Evolutionary conservation across 257 asterid genomes (phyloP), one percentile per base, ranked within the genome.

Genomic region (Gardenia jasminoides): DNA sequence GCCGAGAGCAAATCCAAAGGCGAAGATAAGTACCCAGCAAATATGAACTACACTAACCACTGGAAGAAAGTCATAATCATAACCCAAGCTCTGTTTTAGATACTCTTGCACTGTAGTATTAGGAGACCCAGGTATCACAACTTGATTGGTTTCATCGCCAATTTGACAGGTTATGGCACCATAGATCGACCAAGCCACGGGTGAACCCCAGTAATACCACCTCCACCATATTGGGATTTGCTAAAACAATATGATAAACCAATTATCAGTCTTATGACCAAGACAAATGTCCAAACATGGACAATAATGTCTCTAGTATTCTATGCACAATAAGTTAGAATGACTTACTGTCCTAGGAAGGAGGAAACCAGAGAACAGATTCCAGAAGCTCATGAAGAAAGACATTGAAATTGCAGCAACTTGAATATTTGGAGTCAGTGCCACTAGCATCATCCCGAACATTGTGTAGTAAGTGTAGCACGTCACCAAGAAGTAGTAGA

Each of bases 181-280:
- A 44, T 87, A 88, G 3, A 88, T 85, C 1, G 89, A 79, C 92
- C 91, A 88, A 0, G 89, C 91, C 7, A 85, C 79, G 0, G 94
- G 92, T 2, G 89, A 87, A 20, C 85, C 79, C 91, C 90, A 88
- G 84, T 87, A 87, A 50, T 88, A 90, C 90, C 92, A 90, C 68
- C 89, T 88, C 92, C 92, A 90, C 92, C 94, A 90, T 80, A 82
- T 84, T 0, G 89, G 94, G 4, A 88, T 84, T 80, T 78, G 83
- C 92, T 88, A 86, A 44, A 36, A 36, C 41, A 79, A 43, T 54
- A 59, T 41, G 0, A 4, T 12, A 36, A 47, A 67, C 33, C 19
- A n/a, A 39, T 68, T 43, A 31, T 41, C 6, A 64, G 46, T 75
- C 26, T 4, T 33, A 20, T 7, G 22, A 36, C 31, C 52, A 47